Conservation (phyloP, 257 asterid genomes). For the Plantago elongata region DNA sequence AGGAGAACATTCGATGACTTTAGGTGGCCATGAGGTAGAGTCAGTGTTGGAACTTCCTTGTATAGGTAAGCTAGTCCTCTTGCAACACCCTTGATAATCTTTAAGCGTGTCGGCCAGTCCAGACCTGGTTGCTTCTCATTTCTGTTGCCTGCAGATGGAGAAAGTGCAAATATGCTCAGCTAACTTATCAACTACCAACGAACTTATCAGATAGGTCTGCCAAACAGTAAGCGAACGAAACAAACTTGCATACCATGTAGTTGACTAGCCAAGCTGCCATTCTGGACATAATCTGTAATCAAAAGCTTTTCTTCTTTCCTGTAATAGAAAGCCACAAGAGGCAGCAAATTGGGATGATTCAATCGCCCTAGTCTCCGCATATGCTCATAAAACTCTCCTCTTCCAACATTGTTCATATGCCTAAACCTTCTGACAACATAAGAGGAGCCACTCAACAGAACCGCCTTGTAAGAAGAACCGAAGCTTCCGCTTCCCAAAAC, state of each 20-base stretch:
- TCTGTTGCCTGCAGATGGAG: slow-evolving; percentile 29
- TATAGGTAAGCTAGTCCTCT: slow-evolving; percentile 43
- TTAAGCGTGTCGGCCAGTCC: slow-evolving; percentile 52
- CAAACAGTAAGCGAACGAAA: not conserved
- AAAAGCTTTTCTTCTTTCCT: slow-evolving; percentile 57
- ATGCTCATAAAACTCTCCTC: slow-evolving; percentile 45
- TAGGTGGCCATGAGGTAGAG: slow-evolving; percentile 58
- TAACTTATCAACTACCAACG: no score
- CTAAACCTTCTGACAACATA: slow-evolving; percentile 53
- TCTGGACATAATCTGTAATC: slow-evolving; percentile 36
- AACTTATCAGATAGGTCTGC: no score
- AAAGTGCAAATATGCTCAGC: no score
- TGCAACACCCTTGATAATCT: slow-evolving; percentile 54
- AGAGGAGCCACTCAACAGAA: slow-evolving; percentile 26
- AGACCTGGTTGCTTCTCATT: slow-evolving; percentile 32
- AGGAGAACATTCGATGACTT: slow-evolving; percentile 61
- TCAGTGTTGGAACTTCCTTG: slow-evolving; percentile 33
- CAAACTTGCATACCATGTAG: slow-evolving; percentile 39
- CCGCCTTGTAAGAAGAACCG: slow-evolving; percentile 59
- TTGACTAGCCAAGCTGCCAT: slow-evolving; percentile 58
- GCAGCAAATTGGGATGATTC: slow-evolving; percentile 50
- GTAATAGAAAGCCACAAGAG: slow-evolving; percentile 55
- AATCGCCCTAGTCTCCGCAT: slow-evolving; percentile 51
- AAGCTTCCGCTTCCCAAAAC: slow-evolving; percentile 61
- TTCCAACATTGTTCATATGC: slow-evolving; percentile 45